Base-by-base conservation (phyloP, 371 early-diverging fungal species). In the Apophysomyces ossiformis region DNA sequence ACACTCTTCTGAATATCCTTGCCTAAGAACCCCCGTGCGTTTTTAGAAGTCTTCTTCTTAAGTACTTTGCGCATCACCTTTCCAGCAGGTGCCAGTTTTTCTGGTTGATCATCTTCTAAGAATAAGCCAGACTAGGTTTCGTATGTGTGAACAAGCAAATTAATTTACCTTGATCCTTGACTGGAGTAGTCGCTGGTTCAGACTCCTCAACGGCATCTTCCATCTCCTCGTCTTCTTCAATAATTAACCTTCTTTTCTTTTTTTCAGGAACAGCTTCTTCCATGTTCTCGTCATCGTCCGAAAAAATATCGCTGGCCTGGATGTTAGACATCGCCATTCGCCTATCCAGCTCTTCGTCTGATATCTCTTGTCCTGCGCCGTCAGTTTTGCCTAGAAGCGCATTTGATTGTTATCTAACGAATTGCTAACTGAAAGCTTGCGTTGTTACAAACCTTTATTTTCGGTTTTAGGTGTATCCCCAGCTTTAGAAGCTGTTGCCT, bases 11-110 rank as follows among this genome's bases (percentile, higher is more conserved):
- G 32, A 15, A 3, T 15, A 37, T 50, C 26, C 69, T 67, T 79
- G 79, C 82, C 85, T 59, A 82, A 60, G 60, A 73, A 77, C 0
- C 86, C 86, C n/a, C 79, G 79, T 13, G 76, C 84, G 58, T 85
- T 81, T 56, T 60, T 71, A 18, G 67, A 77, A 0, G 82, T 83
- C 65, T 76, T 80, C 58, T 75, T 77, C 62, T 78, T 78, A 1
- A 73, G 71, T 4, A 85, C 82, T n/a, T 77, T 70, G 37, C 77
- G 74, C 59, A 67, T 71, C 2, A 63, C 36, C 46, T 72, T 72
- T 37, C 69, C 68, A 5, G 70, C 58, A 16, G 63, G 32, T 26
- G 61, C 18, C 9, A 67, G 43, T 57, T 56, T 47, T 7, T 13
- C 38, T 6, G 60, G 50, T 54, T 60, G n/a, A 36, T 32, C 43